Percentiles rank a stretch among this genome's conserved stretches.
Conservation (phyloP, 2,329 filamentous ascomycete species). For the Fonsecaea erecta region DNA sequence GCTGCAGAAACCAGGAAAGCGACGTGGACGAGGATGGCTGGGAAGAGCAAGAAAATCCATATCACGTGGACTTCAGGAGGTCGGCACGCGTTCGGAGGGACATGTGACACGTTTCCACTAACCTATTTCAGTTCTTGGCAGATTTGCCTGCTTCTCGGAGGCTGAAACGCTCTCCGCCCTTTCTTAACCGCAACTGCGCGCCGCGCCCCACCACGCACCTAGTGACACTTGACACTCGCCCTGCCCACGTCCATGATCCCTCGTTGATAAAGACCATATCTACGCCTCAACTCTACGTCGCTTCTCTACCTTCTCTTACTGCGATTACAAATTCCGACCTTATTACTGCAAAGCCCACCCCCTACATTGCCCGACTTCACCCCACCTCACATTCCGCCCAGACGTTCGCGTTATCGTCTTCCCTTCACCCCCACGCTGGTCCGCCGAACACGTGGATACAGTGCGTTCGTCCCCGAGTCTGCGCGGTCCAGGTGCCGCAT, state of each 20-base stretch:
- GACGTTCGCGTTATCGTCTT: conserved; percentile 1
- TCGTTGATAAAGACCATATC: conserved; percentile 31
- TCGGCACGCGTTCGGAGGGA: too few relatives aligned
- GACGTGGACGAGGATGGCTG: not conserved
- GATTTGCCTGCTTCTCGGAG: not conserved
- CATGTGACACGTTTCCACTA: too few relatives aligned
- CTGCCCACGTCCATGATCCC: conserved; percentile 10
- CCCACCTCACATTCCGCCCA: conserved; percentile 4
- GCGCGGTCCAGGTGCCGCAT: conserved; percentile 30
- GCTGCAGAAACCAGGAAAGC: not conserved
- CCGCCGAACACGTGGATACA: conserved; percentile 27
- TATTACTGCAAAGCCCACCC: not conserved
- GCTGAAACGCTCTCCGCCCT: conserved; percentile 11
- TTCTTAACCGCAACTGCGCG: conserved; percentile 12
- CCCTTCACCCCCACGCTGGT: conserved; percentile 8
- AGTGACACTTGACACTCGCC: not conserved
- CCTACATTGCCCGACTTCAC: not conserved
- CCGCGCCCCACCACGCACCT: conserved; percentile 1
- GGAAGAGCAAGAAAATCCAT: not conserved
- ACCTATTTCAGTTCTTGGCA: not conserved
- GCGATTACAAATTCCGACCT: not conserved
- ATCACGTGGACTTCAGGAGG: conserved; percentile 7
- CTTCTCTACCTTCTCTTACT: conserved; percentile 8
- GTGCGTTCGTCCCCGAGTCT: conserved; percentile 18
- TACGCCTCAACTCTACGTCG: not conserved